These are phyloP conservation scores for Toxoplasma gondii DNA, from an alignment of 169 alveolate genomes.

Conservation along the genomic window DNA sequence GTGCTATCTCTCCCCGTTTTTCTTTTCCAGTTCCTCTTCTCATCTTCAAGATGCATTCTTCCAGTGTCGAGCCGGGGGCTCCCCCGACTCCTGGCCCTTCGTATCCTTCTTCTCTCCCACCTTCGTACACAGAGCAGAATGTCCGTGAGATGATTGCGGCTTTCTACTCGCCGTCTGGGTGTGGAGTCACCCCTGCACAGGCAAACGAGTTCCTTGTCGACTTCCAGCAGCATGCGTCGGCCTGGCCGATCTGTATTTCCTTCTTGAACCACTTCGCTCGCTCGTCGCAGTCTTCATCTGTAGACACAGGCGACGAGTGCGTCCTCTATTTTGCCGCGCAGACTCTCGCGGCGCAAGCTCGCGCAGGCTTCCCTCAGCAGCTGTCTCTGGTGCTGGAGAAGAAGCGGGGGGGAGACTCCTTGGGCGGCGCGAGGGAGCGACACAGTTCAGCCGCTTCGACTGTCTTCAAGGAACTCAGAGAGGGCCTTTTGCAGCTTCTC, in stretches of 20 bases:
- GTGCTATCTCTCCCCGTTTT: neutral
- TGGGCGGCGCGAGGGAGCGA: neutral
- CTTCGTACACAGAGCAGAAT: neutral
- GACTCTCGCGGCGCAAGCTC: conserved; percentile 70
- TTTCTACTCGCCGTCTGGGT: neutral
- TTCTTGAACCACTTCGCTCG: conserved; percentile 45
- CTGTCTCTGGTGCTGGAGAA: conserved; percentile 41
- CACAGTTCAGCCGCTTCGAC: neutral
- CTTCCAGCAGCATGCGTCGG: conserved; percentile 64
- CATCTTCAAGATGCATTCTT: neutral
- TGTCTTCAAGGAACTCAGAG: conserved; percentile 58
- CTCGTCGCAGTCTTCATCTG: neutral
- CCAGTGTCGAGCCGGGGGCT: neutral
- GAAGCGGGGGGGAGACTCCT: neutral
- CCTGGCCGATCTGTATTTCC: conserved; percentile 68
- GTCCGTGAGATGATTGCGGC: conserved; percentile 15
- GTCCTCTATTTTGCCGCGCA: conserved; percentile 62
- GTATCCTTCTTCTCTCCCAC: neutral
- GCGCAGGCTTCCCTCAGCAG: conserved; percentile 72
- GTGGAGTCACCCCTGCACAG: conserved; percentile 22
- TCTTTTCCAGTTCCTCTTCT: no score
- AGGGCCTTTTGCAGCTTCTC: conserved; percentile 62
- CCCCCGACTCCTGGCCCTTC: neutral
- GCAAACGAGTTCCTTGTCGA: conserved; percentile 64
- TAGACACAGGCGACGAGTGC: neutral